Percentiles rank a stretch among this genome's conserved stretches.
phyloP scores from a whole-genome alignment of 2,329 filamentous ascomycete species.

The Cryphonectria naterciae region DNA sequence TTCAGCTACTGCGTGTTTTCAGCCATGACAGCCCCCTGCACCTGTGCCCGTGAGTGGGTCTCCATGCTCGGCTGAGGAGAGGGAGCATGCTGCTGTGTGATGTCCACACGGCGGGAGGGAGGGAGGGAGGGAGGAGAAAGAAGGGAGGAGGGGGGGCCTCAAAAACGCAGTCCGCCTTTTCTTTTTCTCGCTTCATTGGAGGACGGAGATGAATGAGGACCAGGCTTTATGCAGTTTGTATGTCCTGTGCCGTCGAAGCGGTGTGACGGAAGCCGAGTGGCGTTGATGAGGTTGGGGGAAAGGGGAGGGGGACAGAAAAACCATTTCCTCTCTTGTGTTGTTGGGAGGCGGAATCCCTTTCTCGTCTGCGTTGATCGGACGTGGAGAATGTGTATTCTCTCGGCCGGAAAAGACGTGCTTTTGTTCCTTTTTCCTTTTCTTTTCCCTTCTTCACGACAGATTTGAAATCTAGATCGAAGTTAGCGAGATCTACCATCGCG shows the following conservation, averaged over 20 bases:
- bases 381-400: background rate
- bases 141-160: background rate
- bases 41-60: conserved; percentile 3
- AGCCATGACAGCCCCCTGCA: background rate
- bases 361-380: background rate
- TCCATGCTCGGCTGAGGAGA: background rate
- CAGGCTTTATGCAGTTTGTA: conserved; percentile 22
- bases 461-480: background rate
- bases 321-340: background rate
- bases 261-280: conserved; percentile 16
- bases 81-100: conserved; percentile 19
- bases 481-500: background rate
- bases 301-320: background rate
- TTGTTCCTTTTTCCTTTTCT: background rate
- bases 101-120: background rate
- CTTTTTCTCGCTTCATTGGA: conserved; percentile 12
- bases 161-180: conserved; percentile 27
- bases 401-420: no score
- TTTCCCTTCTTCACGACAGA: no score
- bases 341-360: background rate
- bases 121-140: no score
- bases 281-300: conserved; percentile 6
- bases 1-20: conserved; percentile 18
- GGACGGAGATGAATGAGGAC: conserved; percentile 13
- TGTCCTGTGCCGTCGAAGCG: conserved; percentile 9